Percentiles rank a stretch among this genome's conserved stretches.
Conservation (phyloP, 1,284 basidiomycete species). For the Ceratobasidium sp. region DNA sequence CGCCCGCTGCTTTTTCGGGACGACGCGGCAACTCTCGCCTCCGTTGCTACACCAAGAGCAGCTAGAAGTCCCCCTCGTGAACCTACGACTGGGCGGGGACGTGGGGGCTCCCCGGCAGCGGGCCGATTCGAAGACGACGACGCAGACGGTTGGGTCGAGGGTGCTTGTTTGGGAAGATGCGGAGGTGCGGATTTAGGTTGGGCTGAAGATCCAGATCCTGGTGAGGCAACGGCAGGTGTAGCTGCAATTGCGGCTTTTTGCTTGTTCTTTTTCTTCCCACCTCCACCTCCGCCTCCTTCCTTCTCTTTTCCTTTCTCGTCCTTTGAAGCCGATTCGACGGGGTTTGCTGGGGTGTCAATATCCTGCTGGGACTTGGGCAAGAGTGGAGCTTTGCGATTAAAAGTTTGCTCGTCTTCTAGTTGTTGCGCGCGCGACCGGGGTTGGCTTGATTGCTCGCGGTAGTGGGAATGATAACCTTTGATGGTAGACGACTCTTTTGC, state of each 20-base stretch:
- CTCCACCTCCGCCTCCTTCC: conserved; percentile 38
- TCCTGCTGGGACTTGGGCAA: conserved; percentile 47
- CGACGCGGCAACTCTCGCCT: not conserved
- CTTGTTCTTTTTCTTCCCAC: conserved; percentile 37
- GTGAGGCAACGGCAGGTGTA: not conserved
- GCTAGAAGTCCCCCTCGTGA: conserved; percentile 3
- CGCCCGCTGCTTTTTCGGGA: not conserved
- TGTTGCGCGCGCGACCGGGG: conserved; percentile 38
- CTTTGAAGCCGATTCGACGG: conserved; percentile 33
- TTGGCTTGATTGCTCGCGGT: conserved; percentile 43
- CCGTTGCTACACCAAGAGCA: conserved; percentile 12
- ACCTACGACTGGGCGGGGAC: conserved; percentile 5
- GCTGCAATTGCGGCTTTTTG: not conserved
- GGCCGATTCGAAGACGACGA: not conserved
- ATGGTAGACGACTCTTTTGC: conserved; percentile 78
- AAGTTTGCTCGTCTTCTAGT: conserved; percentile 44
- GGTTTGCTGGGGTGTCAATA: conserved; percentile 49
- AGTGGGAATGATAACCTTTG: conserved; percentile 67
- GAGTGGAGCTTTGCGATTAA: conserved; percentile 45
- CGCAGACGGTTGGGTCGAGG: not conserved
- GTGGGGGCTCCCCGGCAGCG: conserved; percentile 5
- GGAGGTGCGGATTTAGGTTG: not conserved
- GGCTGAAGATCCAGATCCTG: not conserved
- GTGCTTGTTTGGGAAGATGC: conserved; percentile 6
- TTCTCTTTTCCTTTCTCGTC: conserved; percentile 40